Percentiles rank a stretch among this genome's conserved stretches.
Evolutionary conservation across 352 stramenopile genomes (phyloP).

Genomic region (Aphanomyces invadans): DNA sequence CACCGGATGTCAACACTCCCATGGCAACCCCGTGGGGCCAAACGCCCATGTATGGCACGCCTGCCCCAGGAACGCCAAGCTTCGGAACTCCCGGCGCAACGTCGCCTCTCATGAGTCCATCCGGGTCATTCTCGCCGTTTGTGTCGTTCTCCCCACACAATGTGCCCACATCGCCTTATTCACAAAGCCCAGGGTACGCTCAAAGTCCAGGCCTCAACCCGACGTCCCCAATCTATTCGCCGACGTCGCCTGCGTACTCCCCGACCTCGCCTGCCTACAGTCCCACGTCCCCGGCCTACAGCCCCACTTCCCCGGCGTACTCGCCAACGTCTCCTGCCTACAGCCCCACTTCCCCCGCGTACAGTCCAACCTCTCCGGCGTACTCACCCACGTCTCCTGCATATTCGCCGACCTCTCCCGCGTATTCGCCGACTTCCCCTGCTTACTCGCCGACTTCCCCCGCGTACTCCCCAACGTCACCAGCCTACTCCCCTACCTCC

Average conservation of each 20-base stretch:
- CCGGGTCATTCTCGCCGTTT: slow-evolving; percentile 80
- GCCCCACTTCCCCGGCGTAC: slow-evolving; percentile 30
- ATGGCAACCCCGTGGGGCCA: slow-evolving; percentile 76
- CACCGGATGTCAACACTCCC: slow-evolving; percentile 66
- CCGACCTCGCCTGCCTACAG: slow-evolving; percentile 60
- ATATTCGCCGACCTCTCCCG: slow-evolving; percentile 68
- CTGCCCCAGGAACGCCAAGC: slow-evolving; percentile 21
- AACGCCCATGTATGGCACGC: slow-evolving; percentile 23
- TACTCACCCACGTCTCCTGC: slow-evolving; percentile 61
- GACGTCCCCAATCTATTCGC: slow-evolving; percentile 74
- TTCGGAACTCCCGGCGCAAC: slow-evolving; percentile 74
- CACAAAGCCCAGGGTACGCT: slow-evolving; percentile 29
- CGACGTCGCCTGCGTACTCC: slow-evolving; percentile 67
- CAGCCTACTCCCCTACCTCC: slow-evolving; percentile 58
- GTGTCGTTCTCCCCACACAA: slow-evolving; percentile 39
- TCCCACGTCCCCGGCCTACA: slow-evolving; percentile 37
- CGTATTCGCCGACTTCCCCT: slow-evolving; percentile 67
- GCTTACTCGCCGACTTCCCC: slow-evolving; percentile 74
- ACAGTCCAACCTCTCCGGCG: slow-evolving; percentile 71
- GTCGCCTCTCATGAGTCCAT: slow-evolving; percentile 72
- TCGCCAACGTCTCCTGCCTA: slow-evolving; percentile 50
- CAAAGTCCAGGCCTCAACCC: slow-evolving; percentile 52
- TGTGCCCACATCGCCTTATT: slow-evolving; percentile 43
- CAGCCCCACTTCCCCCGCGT: slow-evolving; percentile 43
- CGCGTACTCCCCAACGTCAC: slow-evolving; percentile 50